Conservation (phyloP, 2,329 filamentous ascomycete genomes). For the Xylaria sp. region DNA sequence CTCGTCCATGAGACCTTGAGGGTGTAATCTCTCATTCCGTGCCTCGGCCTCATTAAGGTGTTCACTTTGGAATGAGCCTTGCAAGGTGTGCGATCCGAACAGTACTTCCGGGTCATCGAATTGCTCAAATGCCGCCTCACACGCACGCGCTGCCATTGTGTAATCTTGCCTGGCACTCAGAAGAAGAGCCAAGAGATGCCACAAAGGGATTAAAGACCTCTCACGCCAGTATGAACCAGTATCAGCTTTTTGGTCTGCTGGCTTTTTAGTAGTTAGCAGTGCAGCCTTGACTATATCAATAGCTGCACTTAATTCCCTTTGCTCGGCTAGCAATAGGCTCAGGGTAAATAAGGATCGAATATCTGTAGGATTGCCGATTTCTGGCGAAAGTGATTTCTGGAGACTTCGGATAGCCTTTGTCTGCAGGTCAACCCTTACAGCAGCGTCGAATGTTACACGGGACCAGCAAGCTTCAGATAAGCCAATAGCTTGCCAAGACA, state of each 20-base stretch:
- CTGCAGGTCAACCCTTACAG: conserved; percentile 74
- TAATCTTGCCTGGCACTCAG: conserved; percentile 88
- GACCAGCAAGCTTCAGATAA: conserved; percentile 89
- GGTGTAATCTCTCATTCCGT: conserved; percentile 41
- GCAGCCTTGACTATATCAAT: conserved; percentile 83
- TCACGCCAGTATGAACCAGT: conserved; percentile 65
- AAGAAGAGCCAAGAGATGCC: conserved; percentile 88
- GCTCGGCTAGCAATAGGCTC: conserved; percentile 85
- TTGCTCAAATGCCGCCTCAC: conserved; percentile 89
- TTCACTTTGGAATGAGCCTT: conserved; percentile 63
- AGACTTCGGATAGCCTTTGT: conserved; percentile 77
- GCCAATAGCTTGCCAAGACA: conserved; percentile 84
- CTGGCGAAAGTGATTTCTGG: conserved; percentile 72
- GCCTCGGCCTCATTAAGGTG: conserved; percentile 65
- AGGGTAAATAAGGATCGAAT: conserved; percentile 81
- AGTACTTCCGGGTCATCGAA: conserved; percentile 75
- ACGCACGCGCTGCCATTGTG: conserved; percentile 77
- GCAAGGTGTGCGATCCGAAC: conserved; percentile 65
- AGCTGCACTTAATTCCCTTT: conserved; percentile 77
- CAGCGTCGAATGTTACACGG: conserved; percentile 76
- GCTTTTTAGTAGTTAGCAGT: conserved; percentile 64
- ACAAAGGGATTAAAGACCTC: conserved; percentile 74
- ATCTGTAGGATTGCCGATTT: conserved; percentile 69
- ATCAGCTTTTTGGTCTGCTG: conserved; percentile 50
- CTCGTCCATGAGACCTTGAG: conserved; percentile 69